Percentiles rank a stretch among this genome's conserved stretches.
Conservation (phyloP, 163 green algal genomes). For the Scenedesmus sp. region DNA sequence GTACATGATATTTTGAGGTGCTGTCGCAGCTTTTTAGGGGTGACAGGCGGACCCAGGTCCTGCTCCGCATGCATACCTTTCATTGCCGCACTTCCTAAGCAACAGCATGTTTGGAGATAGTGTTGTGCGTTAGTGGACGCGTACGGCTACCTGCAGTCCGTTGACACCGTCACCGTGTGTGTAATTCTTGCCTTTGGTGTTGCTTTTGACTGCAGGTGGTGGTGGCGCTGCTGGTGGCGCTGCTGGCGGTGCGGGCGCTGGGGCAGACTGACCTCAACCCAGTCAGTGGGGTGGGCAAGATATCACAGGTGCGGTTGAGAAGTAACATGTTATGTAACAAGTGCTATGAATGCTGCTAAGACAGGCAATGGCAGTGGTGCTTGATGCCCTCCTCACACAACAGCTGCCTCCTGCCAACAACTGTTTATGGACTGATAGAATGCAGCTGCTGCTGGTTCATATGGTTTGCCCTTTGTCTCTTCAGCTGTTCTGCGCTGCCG, state of each 20-base stretch:
- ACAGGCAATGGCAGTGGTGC: not conserved
- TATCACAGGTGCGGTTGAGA: slow-evolving; percentile 62
- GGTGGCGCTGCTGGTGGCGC: slow-evolving; percentile 70
- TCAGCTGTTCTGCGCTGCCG: not conserved
- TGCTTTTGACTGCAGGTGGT: slow-evolving; percentile 28
- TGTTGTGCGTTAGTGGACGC: too few relatives aligned
- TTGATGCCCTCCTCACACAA: not conserved
- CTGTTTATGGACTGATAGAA: too few relatives aligned
- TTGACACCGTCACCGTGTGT: too few relatives aligned
- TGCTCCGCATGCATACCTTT: too few relatives aligned
- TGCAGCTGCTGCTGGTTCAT: not conserved
- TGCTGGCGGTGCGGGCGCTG: slow-evolving; percentile 73
- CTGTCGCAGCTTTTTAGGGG: too few relatives aligned
- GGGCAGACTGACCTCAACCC: slow-evolving; percentile 80
- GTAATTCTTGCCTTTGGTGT: too few relatives aligned
- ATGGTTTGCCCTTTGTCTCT: not conserved
- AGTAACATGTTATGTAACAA: not conserved
- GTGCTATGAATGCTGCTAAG: not conserved
- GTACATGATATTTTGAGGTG: too few relatives aligned
- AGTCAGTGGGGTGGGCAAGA: slow-evolving; percentile 73
- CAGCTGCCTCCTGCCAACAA: not conserved
- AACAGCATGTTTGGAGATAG: too few relatives aligned
- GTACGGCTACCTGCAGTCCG: too few relatives aligned
- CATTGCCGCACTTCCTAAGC: too few relatives aligned
- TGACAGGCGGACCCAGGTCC: too few relatives aligned